Evolutionary conservation across 768 basidiomycete genomes (phyloP), one percentile per base, ranked within the genome.

Genomic region (Obba rivulosa): DNA sequence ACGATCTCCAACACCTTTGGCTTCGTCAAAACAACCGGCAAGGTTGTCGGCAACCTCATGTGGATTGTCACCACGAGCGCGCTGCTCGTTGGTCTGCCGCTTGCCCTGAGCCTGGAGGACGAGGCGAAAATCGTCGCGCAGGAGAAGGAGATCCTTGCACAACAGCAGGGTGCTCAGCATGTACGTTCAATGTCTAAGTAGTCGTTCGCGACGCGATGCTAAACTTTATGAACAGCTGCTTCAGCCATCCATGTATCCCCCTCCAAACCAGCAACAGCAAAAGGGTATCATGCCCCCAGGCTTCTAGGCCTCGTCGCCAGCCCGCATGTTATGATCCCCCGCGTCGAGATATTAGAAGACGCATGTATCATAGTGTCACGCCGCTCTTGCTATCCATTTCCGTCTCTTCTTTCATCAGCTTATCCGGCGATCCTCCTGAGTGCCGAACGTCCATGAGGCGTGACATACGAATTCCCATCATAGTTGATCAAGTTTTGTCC

Each of bases 11-110:
- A 75, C 41, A 79, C 89, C 0, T 74, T 81, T 3, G 69, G 77
- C 2, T 79, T 85, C 65, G 45, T 90, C 25, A 86, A 81, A 62
- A 79, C 77, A 50, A 74, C 80, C 7, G 75, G 81, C 41, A 88
- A 83, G 69, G 58, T 88, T 43, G 78, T 83, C 28, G 95, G 96
- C 13, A 93, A 87, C 65, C 69, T 92, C 57, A 88, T 94, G 48
- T 99, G 96, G 96, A 78, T 96, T 53, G 73, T 97, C 62, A 93
- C 91, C 46, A 98, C 95, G 8, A 90, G 87, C 38, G 93, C 94
- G 1, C 74, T 99, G 46, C 80, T 99, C 55, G 86, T 99, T 43
- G 96, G 91, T 13, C 75, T 99, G 34, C 96, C 96, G 28, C 76
- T 98, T 53, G 92, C 94, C 4, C 77, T 98, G 57, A 86, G 83